These are phyloP conservation scores for Phytopythium vexans DNA, from an alignment of 352 stramenopile genomes.

Conservation along the genomic window DNA sequence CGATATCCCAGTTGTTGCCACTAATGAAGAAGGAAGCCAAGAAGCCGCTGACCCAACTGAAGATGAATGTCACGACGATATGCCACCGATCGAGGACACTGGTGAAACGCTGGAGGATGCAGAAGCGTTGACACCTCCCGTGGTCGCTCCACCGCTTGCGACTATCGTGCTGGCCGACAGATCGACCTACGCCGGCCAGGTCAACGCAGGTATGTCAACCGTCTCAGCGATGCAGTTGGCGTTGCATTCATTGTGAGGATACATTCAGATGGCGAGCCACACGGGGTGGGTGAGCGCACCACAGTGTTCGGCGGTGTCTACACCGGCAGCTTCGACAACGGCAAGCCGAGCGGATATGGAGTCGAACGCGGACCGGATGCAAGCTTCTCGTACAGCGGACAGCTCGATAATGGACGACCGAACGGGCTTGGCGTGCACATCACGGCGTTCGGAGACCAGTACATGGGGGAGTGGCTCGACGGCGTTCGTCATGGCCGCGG, in stretches of 20 bases:
- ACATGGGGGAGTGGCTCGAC: slow-evolving; percentile 37
- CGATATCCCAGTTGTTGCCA: too few species aligned
- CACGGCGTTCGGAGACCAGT: slow-evolving; percentile 37
- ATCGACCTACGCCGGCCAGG: slow-evolving; percentile 33
- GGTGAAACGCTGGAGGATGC: not conserved
- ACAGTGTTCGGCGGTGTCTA: slow-evolving; percentile 32
- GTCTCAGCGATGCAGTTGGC: not conserved
- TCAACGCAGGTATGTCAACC: slow-evolving; percentile 13
- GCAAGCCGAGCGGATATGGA: slow-evolving; percentile 28
- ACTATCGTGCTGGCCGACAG: slow-evolving; percentile 16
- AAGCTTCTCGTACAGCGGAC: slow-evolving; percentile 25
- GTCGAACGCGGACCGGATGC: too few species aligned
- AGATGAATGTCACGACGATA: too few species aligned
- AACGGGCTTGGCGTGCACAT: slow-evolving; percentile 42
- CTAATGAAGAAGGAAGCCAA: too few species aligned
- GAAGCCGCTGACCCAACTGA: too few species aligned
- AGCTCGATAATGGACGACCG: slow-evolving; percentile 22
- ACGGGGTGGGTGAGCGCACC: slow-evolving; percentile 38
- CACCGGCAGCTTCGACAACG: slow-evolving; percentile 29
- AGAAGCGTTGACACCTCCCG: not conserved
- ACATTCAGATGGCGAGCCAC: slow-evolving; percentile 17
- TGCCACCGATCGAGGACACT: not conserved
- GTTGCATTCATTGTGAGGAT: not conserved
- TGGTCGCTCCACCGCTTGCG: slow-evolving; percentile 1
- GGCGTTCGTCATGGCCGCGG: slow-evolving; percentile 36